These are phyloP conservation scores for Chamaecrista fasciculata DNA, from an alignment of 306 rosid species.

Conservation along the genomic window DNA sequence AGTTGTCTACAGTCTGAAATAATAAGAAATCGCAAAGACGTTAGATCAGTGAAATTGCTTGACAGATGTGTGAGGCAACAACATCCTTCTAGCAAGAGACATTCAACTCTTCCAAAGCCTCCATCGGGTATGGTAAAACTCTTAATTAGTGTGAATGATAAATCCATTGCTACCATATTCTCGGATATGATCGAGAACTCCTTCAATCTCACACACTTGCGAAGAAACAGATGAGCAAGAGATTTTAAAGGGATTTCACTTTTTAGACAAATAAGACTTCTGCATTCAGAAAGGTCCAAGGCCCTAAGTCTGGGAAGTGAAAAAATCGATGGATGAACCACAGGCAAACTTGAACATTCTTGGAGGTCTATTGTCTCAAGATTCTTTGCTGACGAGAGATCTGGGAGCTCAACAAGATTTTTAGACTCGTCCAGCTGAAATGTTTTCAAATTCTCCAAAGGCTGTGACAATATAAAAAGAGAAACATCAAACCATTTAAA, in stretches of 20 bases:
- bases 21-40: background rate
- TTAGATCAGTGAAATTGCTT: background rate
- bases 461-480: background rate
- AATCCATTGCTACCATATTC: background rate
- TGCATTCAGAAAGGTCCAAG: background rate
- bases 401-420: background rate
- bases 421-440: background rate
- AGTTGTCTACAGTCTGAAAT: background rate
- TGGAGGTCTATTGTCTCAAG: background rate
- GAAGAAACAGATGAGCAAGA: background rate
- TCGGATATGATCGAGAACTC: background rate
- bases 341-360: background rate
- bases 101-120: background rate
- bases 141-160: background rate
- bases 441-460: no score
- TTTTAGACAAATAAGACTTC: background rate
- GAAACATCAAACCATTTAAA: no score
- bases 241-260: background rate
- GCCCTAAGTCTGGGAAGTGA: background rate
- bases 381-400: background rate
- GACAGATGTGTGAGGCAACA: background rate
- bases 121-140: background rate
- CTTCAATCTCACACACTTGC: background rate
- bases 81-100: background rate
- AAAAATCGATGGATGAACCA: background rate